These are phyloP conservation scores for Piloderma croceum DNA, from an alignment of 768 basidiomycete genomes.

Conservation along the genomic window DNA sequence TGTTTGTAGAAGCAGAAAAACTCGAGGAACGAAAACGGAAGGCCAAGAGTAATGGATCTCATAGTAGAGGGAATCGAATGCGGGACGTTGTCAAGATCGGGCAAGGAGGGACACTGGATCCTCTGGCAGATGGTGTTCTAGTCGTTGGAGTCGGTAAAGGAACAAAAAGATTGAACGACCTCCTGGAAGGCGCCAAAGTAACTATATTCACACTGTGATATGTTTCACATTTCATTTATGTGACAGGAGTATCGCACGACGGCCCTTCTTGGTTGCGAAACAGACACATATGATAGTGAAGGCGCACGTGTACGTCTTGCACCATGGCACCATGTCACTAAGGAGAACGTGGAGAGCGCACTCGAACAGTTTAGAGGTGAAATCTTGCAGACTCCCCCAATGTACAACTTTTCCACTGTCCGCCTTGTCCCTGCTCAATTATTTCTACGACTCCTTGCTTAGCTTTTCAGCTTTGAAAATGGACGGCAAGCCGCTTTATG, in stretches of 20 bases:
- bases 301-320: conserved; percentile 74
- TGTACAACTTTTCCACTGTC: conserved; percentile 45
- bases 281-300: conserved; percentile 90
- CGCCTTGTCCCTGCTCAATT: conserved; percentile 1
- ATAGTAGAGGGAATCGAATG: conserved; percentile 32
- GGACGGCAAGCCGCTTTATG: conserved; percentile 93
- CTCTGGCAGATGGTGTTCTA: conserved; percentile 91
- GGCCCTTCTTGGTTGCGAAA: conserved; percentile 88
- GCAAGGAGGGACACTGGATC: conserved; percentile 94
- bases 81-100: conserved; percentile 70
- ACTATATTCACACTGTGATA: not conserved
- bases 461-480: conserved; percentile 98
- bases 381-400: conserved; percentile 87
- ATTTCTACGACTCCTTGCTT: conserved; percentile 7
- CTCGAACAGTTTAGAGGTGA: conserved; percentile 77
- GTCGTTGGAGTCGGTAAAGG: conserved; percentile 88
- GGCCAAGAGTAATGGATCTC: conserved; percentile 35
- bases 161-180: conserved; percentile 79
- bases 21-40: conserved; percentile 47
- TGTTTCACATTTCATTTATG: conserved; percentile 7
- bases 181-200: conserved; percentile 89
- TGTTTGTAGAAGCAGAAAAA: conserved; percentile 64
- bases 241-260: conserved; percentile 85
- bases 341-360: conserved; percentile 61
- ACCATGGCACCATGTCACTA: conserved; percentile 80